Base-by-base conservation (phyloP, 2,329 filamentous ascomycete species). In the Ambrosiella xylebori region DNA sequence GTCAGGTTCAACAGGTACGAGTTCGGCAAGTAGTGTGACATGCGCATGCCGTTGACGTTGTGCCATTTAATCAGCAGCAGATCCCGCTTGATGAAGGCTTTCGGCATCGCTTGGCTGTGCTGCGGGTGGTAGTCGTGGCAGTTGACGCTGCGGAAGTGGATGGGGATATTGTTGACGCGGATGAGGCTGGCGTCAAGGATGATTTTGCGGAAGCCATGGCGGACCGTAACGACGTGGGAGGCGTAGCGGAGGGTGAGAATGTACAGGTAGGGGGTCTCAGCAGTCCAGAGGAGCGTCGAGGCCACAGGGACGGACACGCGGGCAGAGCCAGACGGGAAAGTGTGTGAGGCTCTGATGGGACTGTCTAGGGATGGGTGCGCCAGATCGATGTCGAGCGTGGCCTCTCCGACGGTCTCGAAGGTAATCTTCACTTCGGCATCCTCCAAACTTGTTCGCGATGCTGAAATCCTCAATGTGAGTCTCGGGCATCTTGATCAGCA, bases 71-170 rank as follows among this genome's bases (percentile, higher is more conserved):
- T 87, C 3, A 76, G 69, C 1, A 82, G 61, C 2, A 87, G 71
- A 61, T 87, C 84, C 1, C 72, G 68, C 57, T 76, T 72, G 63
- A 86, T 74, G n/a, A 77, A 79, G 0, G 78, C 75, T 36, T 77
- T 74, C 0, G 81, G 80, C 0, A 86, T 79, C 0, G 81, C 74
- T 0, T 82, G 76, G 0, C 83, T 82, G 4, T 75, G 76, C 58
- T 74, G 70, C 0, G 81, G 78, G 63, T 86, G 80, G 62, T 87
- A 82, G 59, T 88, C 84, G 62, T 87, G 84, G 39, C 83, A 75
- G 64, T 87, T 87, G 5, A 82, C 80, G 1, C 84, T 84, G 13
- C 81, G 78, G 64, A 88, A 86, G 0, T 84, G 77, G 57, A 87
- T 74, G 0, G 79, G 74, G 17, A 73, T 73, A 1, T 83, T 82